Evolutionary conservation across 108 stramenopile genomes (phyloP), one percentile per base, ranked within the genome.

Genomic region (Nitzschia sp.): DNA sequence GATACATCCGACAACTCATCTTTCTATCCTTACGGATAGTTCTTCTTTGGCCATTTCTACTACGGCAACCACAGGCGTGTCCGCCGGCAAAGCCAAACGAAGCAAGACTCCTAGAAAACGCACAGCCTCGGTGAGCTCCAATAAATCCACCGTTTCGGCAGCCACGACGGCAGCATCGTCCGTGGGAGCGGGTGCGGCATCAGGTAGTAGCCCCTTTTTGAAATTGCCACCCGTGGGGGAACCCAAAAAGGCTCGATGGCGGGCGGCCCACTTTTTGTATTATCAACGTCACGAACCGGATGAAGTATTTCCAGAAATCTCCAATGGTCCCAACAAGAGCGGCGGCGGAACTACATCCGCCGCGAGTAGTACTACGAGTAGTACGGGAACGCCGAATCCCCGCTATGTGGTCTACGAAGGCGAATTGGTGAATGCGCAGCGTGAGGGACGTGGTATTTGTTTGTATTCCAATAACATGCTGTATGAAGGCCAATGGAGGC

Each of bases 401-500:
- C 85, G 78, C 17, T 86, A 74, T 56, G 82, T 91, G 25, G 81
- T 95, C 48, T 95, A 95, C 73, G 94, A 95, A 79, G 94, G 94
- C 17, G 94, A 95, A 79, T 84, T 95, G 94, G 77, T 78, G 15
- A 68, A 82, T 46, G 42, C 36, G 27, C 56, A 80, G 21, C 85
- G 96, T 24, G 84, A 94, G 51, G 96, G 96, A 23, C 70, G 78
- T 1, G 96, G 96, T 19, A 75, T 92, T 13, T 91, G 90, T 72
- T 71, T 95, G 49, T 96, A 89, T 78, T 74, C 69, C 31, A 90
- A 95, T 70, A 72, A 73, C 23, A 82, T 82, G 51, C 69, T 95
- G 59, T 97, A 97, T 65, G 96, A 97, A 79, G 77, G 96, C 17
- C 67, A 82, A 54, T 97, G 96, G 96, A 81, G 76, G 64, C 71